A percentile compares a stretch with the other conserved stretches of the same genome.
Conservation (phyloP, 176 grass and related monocot species). For the sorghum (Sorghum bicolor) region DNA sequence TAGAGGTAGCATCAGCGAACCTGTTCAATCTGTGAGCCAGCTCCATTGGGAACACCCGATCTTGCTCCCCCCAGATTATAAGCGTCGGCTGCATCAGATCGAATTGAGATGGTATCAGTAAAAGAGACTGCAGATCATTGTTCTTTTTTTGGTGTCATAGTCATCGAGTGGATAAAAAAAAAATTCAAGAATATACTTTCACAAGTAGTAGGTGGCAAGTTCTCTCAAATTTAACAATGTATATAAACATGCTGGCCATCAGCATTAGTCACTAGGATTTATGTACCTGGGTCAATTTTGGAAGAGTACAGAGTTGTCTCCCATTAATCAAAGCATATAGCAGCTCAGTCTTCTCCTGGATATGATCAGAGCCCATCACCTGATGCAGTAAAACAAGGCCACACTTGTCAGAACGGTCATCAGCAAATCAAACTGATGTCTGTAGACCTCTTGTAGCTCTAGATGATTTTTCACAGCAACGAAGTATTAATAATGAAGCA, state of each 20-base stretch:
- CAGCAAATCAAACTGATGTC: background rate
- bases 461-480: background rate
- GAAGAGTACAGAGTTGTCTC: conserved; percentile 68
- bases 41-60: conserved; percentile 87
- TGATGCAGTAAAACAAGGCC: conserved; percentile 26
- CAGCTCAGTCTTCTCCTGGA: conserved; percentile 76
- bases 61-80: conserved; percentile 85
- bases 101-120: background rate
- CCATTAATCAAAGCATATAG: conserved; percentile 57
- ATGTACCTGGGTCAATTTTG: conserved; percentile 73
- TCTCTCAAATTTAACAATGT: background rate
- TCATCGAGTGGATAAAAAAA: too few species aligned
- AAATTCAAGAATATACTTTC: background rate
- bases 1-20: conserved; percentile 23
- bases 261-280: background rate
- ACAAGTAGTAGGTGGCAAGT: background rate
- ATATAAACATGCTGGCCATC: background rate
- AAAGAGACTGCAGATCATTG: background rate
- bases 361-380: conserved; percentile 81
- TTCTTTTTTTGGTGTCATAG: background rate
- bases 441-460: background rate
- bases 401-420: background rate
- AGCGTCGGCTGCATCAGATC: conserved; percentile 47
- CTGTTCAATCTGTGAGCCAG: conserved; percentile 82
- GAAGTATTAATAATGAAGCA: background rate